phyloP scores from a whole-genome alignment of 352 stramenopile species.

The Phytophthora cactorum region DNA sequence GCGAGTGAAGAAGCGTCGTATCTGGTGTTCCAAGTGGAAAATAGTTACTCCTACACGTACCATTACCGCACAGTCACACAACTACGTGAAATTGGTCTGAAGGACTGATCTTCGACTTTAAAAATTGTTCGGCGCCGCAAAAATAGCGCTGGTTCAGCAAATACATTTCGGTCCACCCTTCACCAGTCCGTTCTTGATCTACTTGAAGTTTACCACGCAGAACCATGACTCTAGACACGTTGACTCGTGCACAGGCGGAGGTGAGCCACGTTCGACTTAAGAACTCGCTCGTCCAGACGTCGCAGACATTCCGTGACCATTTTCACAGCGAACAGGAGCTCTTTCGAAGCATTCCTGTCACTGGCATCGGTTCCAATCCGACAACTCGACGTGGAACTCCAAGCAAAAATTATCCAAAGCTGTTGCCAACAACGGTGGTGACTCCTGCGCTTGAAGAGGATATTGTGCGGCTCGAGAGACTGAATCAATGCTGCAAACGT shows the following conservation, averaged over 20 bases:
- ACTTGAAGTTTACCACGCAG: neutral
- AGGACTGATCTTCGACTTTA: constrained; percentile 11
- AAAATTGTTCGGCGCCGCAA: constrained; percentile 12
- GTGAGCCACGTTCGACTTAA: constrained; percentile 59
- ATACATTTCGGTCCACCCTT: constrained; percentile 19
- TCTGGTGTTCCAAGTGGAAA: constrained; percentile 66
- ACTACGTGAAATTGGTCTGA: constrained; percentile 39
- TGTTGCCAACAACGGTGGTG: neutral
- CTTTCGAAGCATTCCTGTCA: constrained; percentile 42
- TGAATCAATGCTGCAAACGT: constrained; percentile 79
- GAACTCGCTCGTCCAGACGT: constrained; percentile 56
- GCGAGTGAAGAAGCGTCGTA: constrained; percentile 39
- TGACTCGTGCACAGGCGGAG: constrained; percentile 66
- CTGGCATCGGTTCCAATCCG: constrained; percentile 2
- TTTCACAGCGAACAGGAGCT: constrained; percentile 56
- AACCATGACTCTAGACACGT: constrained; percentile 70
- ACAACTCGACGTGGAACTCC: constrained; percentile 9
- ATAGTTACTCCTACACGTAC: constrained; percentile 73
- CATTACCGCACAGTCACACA: constrained; percentile 37
- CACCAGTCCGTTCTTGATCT: neutral
- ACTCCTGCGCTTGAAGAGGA: constrained; percentile 41
- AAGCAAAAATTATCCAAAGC: constrained; percentile 15
- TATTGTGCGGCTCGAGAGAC: constrained; percentile 57
- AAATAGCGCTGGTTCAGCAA: constrained; percentile 24
- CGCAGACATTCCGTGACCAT: constrained; percentile 52